phyloP scores from a whole-genome alignment of 2,329 filamentous ascomycete species.

The Myriosclerotinia scirpicola region DNA sequence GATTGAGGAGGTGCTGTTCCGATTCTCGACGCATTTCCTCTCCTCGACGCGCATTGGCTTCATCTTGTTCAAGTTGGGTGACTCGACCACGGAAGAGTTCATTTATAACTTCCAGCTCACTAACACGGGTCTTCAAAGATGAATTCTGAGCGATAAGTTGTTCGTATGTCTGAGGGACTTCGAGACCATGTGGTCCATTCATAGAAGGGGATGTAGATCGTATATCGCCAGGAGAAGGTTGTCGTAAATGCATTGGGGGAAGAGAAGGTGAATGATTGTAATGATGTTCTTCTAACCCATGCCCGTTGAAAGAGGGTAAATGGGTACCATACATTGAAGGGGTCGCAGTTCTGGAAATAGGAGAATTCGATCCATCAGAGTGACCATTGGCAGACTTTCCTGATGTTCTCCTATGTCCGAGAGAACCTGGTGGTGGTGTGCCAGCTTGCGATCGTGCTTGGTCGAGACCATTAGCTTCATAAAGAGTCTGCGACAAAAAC shows the following conservation, averaged over 20 bases:
- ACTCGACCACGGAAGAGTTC: slow-evolving; percentile 75
- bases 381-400: slow-evolving; percentile 72
- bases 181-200: slow-evolving; percentile 61
- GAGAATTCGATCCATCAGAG: slow-evolving; percentile 73
- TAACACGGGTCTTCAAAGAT: slow-evolving; percentile 89
- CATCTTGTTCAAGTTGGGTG: slow-evolving; percentile 72
- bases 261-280: slow-evolving; percentile 60
- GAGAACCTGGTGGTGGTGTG: slow-evolving; percentile 51
- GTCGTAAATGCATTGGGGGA: slow-evolving; percentile 52
- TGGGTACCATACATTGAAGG: slow-evolving; percentile 73
- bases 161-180: slow-evolving; percentile 75
- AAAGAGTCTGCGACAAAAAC: slow-evolving; percentile 37
- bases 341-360: slow-evolving; percentile 76
- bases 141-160: slow-evolving; percentile 78
- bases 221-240: slow-evolving; percentile 56
- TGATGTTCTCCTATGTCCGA: slow-evolving; percentile 63
- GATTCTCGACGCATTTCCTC: slow-evolving; percentile 57
- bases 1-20: slow-evolving; percentile 55
- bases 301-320: slow-evolving; percentile 76
- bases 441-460: slow-evolving; percentile 56
- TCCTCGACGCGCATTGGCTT: slow-evolving; percentile 64
- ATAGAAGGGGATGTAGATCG: slow-evolving; percentile 48
- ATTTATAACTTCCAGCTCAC: slow-evolving; percentile 93
- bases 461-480: slow-evolving; percentile 59
- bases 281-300: slow-evolving; percentile 60